Percentiles rank a stretch among this genome's conserved stretches.
Conservation (phyloP, 176 grass and related monocot species). For the Urochloa ruziziensis region DNA sequence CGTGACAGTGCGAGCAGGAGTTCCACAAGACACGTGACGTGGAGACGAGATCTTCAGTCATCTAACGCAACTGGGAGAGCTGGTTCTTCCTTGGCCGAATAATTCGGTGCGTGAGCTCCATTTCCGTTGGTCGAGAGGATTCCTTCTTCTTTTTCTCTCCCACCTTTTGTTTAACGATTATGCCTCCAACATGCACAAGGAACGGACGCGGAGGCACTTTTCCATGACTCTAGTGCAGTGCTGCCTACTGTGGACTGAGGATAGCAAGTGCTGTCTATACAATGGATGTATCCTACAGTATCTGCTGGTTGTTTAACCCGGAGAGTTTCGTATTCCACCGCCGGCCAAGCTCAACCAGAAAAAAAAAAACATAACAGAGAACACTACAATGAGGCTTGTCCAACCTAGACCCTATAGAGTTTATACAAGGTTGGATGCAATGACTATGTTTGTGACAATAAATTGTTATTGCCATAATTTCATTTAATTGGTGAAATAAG, state of each 20-base stretch:
- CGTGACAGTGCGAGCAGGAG: not conserved
- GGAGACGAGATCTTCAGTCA: slow-evolving; percentile 48
- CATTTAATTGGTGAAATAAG: too few species aligned
- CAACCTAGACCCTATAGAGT: too few species aligned
- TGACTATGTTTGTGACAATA: too few species aligned
- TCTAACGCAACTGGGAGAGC: not conserved
- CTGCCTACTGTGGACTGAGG: not conserved
- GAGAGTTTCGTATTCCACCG: too few species aligned
- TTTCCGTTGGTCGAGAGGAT: slow-evolving; percentile 35
- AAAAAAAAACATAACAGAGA: too few species aligned
- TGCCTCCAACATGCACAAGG: not conserved
- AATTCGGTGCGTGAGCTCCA: slow-evolving; percentile 21
- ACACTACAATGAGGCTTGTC: too few species aligned
- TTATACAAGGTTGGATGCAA: too few species aligned
- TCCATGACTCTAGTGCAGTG: not conserved
- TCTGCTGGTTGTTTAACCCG: not conserved
- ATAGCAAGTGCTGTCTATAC: not conserved
- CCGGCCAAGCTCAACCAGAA: too few species aligned
- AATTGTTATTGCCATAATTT: too few species aligned
- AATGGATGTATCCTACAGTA: not conserved
- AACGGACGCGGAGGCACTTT: not conserved
- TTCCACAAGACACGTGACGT: slow-evolving; percentile 18
- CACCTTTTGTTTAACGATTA: not conserved
- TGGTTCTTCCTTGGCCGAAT: slow-evolving; percentile 23
- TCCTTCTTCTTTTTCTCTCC: not conserved